A percentile compares a stretch with the other conserved stretches of the same genome.
phyloP scores from a whole-genome alignment of 208 protist species.

The Blechomonas ayalai region DNA sequence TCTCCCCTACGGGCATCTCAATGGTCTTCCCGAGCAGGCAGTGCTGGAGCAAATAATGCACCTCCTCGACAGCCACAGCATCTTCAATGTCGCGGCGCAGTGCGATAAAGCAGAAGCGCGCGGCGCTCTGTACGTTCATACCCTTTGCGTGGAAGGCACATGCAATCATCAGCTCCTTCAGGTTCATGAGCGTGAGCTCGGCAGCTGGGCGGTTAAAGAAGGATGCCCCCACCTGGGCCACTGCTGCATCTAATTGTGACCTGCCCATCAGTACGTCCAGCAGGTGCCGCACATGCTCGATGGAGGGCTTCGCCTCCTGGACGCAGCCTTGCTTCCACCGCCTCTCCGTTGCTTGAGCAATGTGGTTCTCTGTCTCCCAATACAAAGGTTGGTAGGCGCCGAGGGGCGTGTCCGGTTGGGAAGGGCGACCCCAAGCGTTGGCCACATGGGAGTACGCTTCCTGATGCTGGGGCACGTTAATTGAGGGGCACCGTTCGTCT shows the following conservation, averaged over 20 bases:
- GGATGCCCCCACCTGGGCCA: slow-evolving; percentile 24
- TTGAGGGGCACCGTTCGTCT: slow-evolving; percentile 29
- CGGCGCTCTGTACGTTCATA: slow-evolving; percentile 48
- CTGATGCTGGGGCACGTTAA: slow-evolving; percentile 82
- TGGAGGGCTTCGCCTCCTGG: slow-evolving; percentile 44
- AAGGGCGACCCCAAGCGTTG: slow-evolving; percentile 33
- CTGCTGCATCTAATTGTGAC: slow-evolving; percentile 18
- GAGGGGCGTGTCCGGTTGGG: slow-evolving; percentile 36
- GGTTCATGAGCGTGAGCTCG: slow-evolving; percentile 28
- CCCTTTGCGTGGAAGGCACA: slow-evolving; percentile 53
- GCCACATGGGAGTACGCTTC: slow-evolving; percentile 57
- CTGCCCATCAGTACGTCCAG: slow-evolving; percentile 76
- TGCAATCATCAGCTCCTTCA: slow-evolving; percentile 66
- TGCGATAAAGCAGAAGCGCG: slow-evolving; percentile 79
- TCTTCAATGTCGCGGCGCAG: slow-evolving; percentile 72
- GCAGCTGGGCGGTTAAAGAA: slow-evolving; percentile 33
- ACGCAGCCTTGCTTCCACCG: slow-evolving; percentile 47
- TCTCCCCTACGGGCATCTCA: slow-evolving; percentile 61
- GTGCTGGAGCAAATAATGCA: slow-evolving; percentile 70
- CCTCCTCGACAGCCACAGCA: slow-evolving; percentile 56
- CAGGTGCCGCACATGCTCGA: slow-evolving; percentile 77
- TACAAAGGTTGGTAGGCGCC: slow-evolving; percentile 67
- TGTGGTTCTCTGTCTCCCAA: slow-evolving; percentile 68
- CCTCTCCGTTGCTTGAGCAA: slow-evolving; percentile 45
- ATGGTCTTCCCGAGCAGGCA: slow-evolving; percentile 62